These are phyloP conservation scores for Rosa persica DNA, from an alignment of 306 rosid genomes.

Conservation along the genomic window DNA sequence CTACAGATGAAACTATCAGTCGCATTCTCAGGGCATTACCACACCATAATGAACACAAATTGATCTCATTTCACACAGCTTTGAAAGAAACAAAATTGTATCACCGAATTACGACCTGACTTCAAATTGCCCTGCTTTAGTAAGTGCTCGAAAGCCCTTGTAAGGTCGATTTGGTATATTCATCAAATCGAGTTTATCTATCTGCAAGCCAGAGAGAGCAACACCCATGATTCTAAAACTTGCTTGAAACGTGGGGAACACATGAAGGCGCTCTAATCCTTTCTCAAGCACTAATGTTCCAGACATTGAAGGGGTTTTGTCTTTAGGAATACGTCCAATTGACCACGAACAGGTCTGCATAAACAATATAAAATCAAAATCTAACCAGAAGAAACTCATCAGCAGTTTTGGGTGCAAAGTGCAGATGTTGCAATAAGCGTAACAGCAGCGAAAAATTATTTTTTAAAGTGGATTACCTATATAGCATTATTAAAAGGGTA, in stretches of 20 bases:
- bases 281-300: slow-evolving; percentile 79
- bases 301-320: slow-evolving; percentile 85
- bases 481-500: no score
- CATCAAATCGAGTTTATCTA: slow-evolving; percentile 77
- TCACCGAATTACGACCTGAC: slow-evolving; percentile 52
- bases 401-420: neutral
- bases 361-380: slow-evolving; percentile 16
- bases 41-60: neutral
- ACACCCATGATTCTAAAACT: slow-evolving; percentile 81
- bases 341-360: slow-evolving; percentile 85
- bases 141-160: slow-evolving; percentile 93
- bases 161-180: slow-evolving; percentile 62
- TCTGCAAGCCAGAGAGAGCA: slow-evolving; percentile 85
- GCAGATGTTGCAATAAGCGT: neutral
- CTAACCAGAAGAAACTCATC: neutral
- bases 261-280: slow-evolving; percentile 78
- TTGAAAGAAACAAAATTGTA: neutral
- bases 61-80: slow-evolving; percentile 6
- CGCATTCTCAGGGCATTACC: neutral
- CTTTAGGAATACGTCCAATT: slow-evolving; percentile 85
- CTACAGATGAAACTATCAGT: slow-evolving; percentile 14
- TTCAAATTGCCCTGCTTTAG: slow-evolving; percentile 81
- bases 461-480: neutral
- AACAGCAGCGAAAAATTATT: neutral
- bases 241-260: slow-evolving; percentile 82